phyloP scores from a whole-genome alignment of 305 asterid genomes.

The Fraxinus albicans region DNA sequence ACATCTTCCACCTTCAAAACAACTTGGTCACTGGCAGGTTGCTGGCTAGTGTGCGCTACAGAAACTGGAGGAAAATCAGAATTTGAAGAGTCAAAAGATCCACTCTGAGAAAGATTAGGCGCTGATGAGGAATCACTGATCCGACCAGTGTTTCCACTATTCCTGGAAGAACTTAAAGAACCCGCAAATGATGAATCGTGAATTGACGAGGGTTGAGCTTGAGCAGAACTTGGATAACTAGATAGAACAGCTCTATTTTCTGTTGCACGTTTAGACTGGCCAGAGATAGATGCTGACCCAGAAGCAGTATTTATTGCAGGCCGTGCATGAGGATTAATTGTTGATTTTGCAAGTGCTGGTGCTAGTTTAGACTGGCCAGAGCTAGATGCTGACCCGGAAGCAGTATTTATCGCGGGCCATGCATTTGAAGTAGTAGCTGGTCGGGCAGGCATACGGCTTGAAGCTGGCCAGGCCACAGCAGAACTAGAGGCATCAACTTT shows the following conservation, averaged over 20 bases:
- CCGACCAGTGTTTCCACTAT: constrained; percentile 40
- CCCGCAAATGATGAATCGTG: constrained; percentile 42
- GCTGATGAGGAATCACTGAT: constrained; percentile 78
- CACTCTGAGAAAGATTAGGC: constrained; percentile 61
- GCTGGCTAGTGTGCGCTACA: constrained; percentile 46
- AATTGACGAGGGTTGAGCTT: constrained; percentile 35
- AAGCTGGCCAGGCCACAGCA: constrained; percentile 52
- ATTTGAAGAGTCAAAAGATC: constrained; percentile 40
- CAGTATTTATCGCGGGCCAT: constrained; percentile 65
- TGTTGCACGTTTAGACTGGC: constrained; percentile 36
- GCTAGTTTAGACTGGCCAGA: constrained; percentile 44
- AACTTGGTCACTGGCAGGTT: constrained; percentile 36
- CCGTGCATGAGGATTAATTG: constrained; percentile 40
- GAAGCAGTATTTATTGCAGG: constrained; percentile 57
- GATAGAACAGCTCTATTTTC: constrained; percentile 39
- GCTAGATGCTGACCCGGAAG: constrained; percentile 55
- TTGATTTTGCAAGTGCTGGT: constrained; percentile 11
- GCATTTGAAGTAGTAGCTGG: constrained; percentile 32
- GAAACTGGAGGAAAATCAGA: constrained; percentile 82
- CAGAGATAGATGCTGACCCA: constrained; percentile 55
- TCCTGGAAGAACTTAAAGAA: constrained; percentile 47
- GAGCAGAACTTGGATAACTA: constrained; percentile 34
- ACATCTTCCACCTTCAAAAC: constrained; percentile 52
- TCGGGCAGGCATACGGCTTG: constrained; percentile 37
- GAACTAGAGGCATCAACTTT: constrained; percentile 41